phyloP scores from a whole-genome alignment of 2,329 filamentous ascomycete species.

The Trichoderma sp. region DNA sequence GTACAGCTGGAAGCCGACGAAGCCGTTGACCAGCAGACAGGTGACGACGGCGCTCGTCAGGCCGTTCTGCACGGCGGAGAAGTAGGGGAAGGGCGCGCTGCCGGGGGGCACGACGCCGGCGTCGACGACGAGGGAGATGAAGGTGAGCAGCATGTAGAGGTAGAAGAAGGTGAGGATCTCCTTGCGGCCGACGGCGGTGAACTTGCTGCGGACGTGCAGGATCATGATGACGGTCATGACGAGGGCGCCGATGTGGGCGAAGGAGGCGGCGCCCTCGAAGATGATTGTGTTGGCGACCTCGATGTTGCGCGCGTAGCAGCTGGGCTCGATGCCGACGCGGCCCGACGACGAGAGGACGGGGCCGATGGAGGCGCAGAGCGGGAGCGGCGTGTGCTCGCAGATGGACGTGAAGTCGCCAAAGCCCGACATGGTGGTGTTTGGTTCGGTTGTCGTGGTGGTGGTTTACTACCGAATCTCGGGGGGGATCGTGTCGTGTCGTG shows the following conservation, averaged over 20 bases:
- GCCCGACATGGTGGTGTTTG: conserved; percentile 63
- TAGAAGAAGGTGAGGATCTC: conserved; percentile 92
- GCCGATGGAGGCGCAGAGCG: conserved; percentile 84
- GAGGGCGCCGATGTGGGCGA: conserved; percentile 88
- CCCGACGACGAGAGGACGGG: conserved; percentile 68
- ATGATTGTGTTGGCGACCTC: conserved; percentile 98
- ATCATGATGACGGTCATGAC: conserved; percentile 98
- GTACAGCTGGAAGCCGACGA: conserved; percentile 97
- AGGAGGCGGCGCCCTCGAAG: conserved; percentile 87
- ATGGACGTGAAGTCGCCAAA: conserved; percentile 90
- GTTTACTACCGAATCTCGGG: neutral
- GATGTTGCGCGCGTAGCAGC: conserved; percentile 92
- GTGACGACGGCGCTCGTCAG: conserved; percentile 83
- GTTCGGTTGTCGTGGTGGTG: too few species aligned
- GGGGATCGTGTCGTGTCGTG: neutral
- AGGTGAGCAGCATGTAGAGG: conserved; percentile 87
- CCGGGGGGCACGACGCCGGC: conserved; percentile 88
- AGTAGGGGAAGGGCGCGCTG: conserved; percentile 82
- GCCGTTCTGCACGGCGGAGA: conserved; percentile 84
- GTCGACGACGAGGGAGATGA: conserved; percentile 86
- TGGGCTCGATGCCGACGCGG: conserved; percentile 77
- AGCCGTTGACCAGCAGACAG: conserved; percentile 92
- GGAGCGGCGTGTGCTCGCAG: conserved; percentile 82
- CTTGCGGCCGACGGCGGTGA: conserved; percentile 85
- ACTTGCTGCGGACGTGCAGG: conserved; percentile 93